Evolutionary conservation across 805 yeast species (phyloP), one percentile per base, ranked within the genome.

Genomic region (Pichia thaimueangensis): DNA sequence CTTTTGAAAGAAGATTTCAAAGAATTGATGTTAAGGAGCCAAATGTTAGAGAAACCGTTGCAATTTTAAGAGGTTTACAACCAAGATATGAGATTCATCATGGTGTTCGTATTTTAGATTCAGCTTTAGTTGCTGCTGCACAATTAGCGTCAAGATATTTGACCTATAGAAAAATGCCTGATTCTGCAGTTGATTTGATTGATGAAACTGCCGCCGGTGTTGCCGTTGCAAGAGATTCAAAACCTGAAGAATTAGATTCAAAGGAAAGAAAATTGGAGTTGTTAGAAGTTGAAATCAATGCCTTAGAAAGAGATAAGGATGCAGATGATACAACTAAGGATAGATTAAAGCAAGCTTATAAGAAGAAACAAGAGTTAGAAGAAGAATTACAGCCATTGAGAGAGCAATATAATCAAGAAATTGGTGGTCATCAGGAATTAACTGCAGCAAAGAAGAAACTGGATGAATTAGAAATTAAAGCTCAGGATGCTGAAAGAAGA

Each of bases 1-100:
- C 98, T 1, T 91, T 93, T 62, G 98, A 91, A 66, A 85, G 98
- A 74, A 80, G 98, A 63, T 93, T 93, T 77, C 98, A 93, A 68
- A 87, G 88, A 62, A 86, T 93, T 55, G 97, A 91, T 59, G 97
- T 93, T 27, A 85, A 84, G 37, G 98, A 94, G 57, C 93, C 97
- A 45, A 83, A 95, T 0, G 75, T 86, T 27, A 78, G 84, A 54
- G 97, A 93, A 65, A 88, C 98, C 0, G 86, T 91, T 38, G 97
- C 97, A 8, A 91, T 93, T 46, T 76, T 93, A 53, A 84, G 98
- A 74, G 98, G 98, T 47, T 72, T 91, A 57, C 97, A 91, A 64
- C 89, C 83, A 63, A 86, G 83, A 61, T 91, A 91, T 65, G 98
- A 91, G 67, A 83, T 91, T 48, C 98, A 91, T 62, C 98, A 91